Conservation (phyloP, 2,329 filamentous ascomycete genomes). For the Pseudopithomyces chartarum region DNA sequence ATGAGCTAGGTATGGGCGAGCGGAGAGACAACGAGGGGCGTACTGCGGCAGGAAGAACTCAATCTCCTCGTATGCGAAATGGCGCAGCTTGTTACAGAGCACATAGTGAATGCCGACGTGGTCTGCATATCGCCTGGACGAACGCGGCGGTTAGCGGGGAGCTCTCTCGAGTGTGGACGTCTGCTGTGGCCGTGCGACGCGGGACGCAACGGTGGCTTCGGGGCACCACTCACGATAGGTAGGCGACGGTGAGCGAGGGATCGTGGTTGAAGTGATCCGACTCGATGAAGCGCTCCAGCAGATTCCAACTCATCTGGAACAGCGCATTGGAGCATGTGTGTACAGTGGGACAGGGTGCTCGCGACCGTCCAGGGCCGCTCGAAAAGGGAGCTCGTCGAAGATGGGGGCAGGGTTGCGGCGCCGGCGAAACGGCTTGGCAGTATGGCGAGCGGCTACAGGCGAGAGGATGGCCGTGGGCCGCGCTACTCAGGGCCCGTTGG, state of each 20-base stretch:
- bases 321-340: conserved; percentile 43
- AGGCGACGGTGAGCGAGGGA: conserved; percentile 85
- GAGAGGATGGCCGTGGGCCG: conserved; percentile 1
- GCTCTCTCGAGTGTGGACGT: conserved; percentile 6
- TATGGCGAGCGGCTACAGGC: not conserved
- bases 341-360: conserved; percentile 6
- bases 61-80: conserved; percentile 88
- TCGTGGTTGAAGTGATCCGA: conserved; percentile 93
- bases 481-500: not conserved
- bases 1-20: conserved; percentile 47
- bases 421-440: conserved; percentile 1
- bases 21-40: conserved; percentile 20
- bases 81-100: conserved; percentile 84
- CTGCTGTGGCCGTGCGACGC: conserved; percentile 21
- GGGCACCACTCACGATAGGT: conserved; percentile 73
- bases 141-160: conserved; percentile 24
- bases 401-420: conserved; percentile 15
- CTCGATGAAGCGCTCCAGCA: conserved; percentile 89
- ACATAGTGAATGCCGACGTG: conserved; percentile 91
- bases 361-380: conserved; percentile 12
- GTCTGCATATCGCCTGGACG: conserved; percentile 77
- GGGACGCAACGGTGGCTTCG: conserved; percentile 34
- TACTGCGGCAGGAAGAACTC: conserved; percentile 83
- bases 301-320: conserved; percentile 70
- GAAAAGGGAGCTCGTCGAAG: conserved; percentile 23